Evolutionary conservation across 441 rosid species (phyloP).

Genomic region (Eugenia klotzschiana): DNA sequence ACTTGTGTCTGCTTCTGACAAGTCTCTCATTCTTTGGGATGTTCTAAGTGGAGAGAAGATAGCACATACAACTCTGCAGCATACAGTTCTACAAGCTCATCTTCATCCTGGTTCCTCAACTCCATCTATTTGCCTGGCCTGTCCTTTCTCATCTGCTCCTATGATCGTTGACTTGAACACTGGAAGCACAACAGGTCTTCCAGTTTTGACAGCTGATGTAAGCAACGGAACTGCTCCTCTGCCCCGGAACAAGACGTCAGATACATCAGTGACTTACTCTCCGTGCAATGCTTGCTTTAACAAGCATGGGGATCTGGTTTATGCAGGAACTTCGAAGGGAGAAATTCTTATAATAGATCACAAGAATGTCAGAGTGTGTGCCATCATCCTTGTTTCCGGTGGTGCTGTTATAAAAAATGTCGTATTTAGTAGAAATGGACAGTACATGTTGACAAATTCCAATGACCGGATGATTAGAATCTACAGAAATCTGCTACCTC

Average conservation of each 20-base stretch:
- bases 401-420: constrained; percentile 73
- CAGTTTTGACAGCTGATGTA: constrained; percentile 41
- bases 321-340: constrained; percentile 86
- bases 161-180: constrained; percentile 66
- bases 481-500: constrained; percentile 79
- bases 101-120: constrained; percentile 70
- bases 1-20: constrained; percentile 90
- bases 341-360: constrained; percentile 80
- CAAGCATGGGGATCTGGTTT: constrained; percentile 82
- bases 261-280: constrained; percentile 49
- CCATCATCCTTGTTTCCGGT: constrained; percentile 52
- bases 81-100: constrained; percentile 72
- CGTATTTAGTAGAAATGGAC: constrained; percentile 75
- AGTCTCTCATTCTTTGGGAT: constrained; percentile 88
- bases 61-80: constrained; percentile 48
- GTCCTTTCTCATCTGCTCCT: constrained; percentile 92
- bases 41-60: constrained; percentile 59
- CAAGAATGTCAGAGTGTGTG: constrained; percentile 42
- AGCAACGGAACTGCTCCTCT: constrained; percentile 41
- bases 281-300: constrained; percentile 92
- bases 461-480: constrained; percentile 84
- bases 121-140: constrained; percentile 69
- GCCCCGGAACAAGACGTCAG: constrained; percentile 52
- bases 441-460: constrained; percentile 85
- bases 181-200: constrained; percentile 53